Conservation (phyloP, 192 early-diverging fungal genomes). For the Coemansia sp. region DNA sequence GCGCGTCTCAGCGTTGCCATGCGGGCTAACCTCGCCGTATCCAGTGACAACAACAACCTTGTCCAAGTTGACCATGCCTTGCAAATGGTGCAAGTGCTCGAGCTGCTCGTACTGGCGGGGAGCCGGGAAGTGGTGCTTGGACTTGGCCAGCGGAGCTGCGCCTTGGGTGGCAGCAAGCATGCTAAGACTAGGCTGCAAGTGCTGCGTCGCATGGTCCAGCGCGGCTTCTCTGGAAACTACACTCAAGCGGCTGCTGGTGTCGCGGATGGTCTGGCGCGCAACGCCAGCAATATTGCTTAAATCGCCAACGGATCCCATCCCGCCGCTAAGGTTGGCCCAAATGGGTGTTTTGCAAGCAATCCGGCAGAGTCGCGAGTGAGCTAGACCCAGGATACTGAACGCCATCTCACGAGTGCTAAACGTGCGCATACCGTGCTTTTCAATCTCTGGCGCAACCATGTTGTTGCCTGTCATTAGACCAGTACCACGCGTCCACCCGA, state of each 20-base stretch:
- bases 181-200: slow-evolving; percentile 52
- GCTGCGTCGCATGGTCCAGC: slow-evolving; percentile 65
- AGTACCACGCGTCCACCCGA: slow-evolving; percentile 95
- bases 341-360: slow-evolving; percentile 75
- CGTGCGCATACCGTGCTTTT: slow-evolving; percentile 86
- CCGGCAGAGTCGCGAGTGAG: slow-evolving; percentile 80
- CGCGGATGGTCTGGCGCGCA: slow-evolving; percentile 55
- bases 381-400: slow-evolving; percentile 89
- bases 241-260: slow-evolving; percentile 65
- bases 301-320: slow-evolving; percentile 35
- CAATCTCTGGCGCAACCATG: slow-evolving; percentile 86
- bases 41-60: slow-evolving; percentile 91
- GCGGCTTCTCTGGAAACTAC: slow-evolving; percentile 65
- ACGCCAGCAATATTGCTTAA: slow-evolving; percentile 62
- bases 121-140: slow-evolving; percentile 58
- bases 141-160: slow-evolving; percentile 6
- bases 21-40: slow-evolving; percentile 89
- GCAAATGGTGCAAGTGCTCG: slow-evolving; percentile 59
- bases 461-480: slow-evolving; percentile 94
- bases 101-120: slow-evolving; percentile 67
- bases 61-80: slow-evolving; percentile 84
- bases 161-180: slow-evolving; percentile 3
- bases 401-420: slow-evolving; percentile 95
- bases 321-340: slow-evolving; percentile 93
- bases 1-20: slow-evolving; percentile 83